Percentiles rank a stretch among this genome's conserved stretches.
Conservation (phyloP, 129 eudicot genomes). For the Escallonia rubra region DNA sequence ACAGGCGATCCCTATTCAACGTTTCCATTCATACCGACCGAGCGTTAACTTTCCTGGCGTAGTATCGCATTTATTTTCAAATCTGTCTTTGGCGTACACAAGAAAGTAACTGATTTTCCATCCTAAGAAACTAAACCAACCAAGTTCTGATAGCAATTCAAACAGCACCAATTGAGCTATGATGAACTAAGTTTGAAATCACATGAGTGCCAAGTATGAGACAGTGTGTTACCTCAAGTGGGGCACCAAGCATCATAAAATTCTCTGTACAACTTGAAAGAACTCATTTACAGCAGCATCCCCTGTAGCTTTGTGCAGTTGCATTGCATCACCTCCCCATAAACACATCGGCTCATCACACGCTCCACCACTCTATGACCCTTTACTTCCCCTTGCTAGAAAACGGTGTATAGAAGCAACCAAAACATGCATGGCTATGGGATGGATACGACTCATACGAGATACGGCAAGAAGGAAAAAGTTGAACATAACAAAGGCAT, state of each 20-base stretch:
- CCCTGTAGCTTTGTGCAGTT: background rate
- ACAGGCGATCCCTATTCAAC: too few relatives aligned
- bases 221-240: background rate
- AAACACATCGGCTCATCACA: background rate
- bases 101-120: too few relatives aligned
- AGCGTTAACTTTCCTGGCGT: too few relatives aligned
- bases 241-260: background rate
- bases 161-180: too few relatives aligned
- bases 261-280: background rate
- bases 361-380: background rate
- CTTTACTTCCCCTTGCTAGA: background rate
- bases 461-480: background rate
- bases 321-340: too few relatives aligned
- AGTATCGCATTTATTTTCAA: too few relatives aligned
- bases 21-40: too few relatives aligned
- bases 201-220: background rate
- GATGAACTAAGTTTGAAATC: too few relatives aligned
- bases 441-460: background rate
- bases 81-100: too few relatives aligned
- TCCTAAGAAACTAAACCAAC: too few relatives aligned
- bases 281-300: background rate
- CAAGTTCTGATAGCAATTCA: too few relatives aligned
- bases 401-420: background rate
- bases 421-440: background rate
- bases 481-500: background rate